phyloP scores from a whole-genome alignment of 2,329 filamentous ascomycete genomes.

The Fusarium buxicola region DNA sequence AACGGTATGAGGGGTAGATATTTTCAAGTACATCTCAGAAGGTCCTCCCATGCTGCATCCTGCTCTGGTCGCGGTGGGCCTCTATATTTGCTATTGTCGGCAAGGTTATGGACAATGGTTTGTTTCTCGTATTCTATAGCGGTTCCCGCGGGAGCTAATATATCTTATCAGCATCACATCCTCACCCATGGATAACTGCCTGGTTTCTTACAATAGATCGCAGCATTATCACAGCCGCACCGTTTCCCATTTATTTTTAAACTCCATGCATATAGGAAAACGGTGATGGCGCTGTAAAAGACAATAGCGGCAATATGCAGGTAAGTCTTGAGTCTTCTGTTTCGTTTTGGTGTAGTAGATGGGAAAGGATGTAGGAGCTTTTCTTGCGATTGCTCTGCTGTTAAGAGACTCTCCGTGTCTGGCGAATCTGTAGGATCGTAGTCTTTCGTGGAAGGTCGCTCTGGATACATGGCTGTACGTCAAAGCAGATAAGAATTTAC shows the following conservation, averaged over 20 bases:
- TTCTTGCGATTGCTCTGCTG: neutral
- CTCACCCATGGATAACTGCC: neutral
- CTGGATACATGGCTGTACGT: neutral
- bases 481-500: neutral
- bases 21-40: neutral
- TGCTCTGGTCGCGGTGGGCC: constrained; percentile 14
- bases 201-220: neutral
- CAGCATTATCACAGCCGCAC: neutral
- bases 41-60: constrained; percentile 10
- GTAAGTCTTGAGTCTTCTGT: neutral
- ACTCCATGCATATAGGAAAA: constrained; percentile 2
- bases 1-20: too few species aligned
- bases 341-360: neutral
- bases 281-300: neutral
- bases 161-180: neutral
- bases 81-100: constrained; percentile 9
- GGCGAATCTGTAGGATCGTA: neutral
- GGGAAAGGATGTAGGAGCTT: neutral
- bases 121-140: constrained; percentile 4
- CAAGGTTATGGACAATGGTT: constrained; percentile 3
- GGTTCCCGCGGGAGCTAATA: neutral
- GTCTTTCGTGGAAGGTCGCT: neutral
- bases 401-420: constrained; percentile 8
- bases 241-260: neutral
- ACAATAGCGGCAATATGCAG: neutral